Percentiles rank a stretch among this genome's conserved stretches.
Evolutionary conservation across 2,329 filamentous ascomycete species (phyloP).

Genomic region (Sarocladiaceae sp.): DNA sequence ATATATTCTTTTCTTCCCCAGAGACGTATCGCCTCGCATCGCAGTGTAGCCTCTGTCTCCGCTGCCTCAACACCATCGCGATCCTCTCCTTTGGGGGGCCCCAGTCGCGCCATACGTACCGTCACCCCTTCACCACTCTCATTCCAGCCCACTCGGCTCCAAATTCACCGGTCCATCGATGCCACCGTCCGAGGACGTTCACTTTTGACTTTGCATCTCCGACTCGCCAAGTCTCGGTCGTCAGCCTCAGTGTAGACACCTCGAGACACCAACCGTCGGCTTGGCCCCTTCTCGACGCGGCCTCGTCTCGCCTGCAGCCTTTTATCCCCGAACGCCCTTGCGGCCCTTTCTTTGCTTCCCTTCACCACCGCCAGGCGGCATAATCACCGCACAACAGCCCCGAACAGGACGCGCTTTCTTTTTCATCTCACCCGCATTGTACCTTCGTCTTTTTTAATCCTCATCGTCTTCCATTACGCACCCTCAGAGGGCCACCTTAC

Average conservation of each 20-base stretch:
- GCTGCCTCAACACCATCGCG: conserved; percentile 7
- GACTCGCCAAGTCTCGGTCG: not conserved
- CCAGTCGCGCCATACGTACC: not conserved
- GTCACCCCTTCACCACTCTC: not conserved
- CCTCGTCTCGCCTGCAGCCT: conserved; percentile 3
- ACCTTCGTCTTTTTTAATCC: conserved; percentile 1
- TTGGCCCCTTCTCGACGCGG: conserved; percentile 5
- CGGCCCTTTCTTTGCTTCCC: not conserved
- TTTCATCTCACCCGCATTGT: conserved; percentile 1
- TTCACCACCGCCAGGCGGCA: conserved; percentile 6
- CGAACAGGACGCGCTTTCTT: conserved; percentile 1
- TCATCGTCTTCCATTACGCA: not conserved
- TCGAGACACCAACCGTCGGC: too few species aligned
- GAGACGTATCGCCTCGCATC: not conserved
- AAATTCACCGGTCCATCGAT: too few species aligned
- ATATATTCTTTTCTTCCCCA: not conserved
- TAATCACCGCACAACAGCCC: conserved; percentile 6
- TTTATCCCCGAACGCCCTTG: conserved; percentile 8
- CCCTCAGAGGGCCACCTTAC: not conserved
- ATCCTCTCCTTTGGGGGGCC: not conserved
- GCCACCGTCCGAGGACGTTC: not conserved
- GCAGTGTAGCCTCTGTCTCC: too few species aligned
- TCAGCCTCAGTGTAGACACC: too few species aligned
- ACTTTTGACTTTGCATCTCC: not conserved
- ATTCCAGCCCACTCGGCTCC: not conserved